Evolutionary conservation across 352 stramenopile species (phyloP).

Genomic region (Phytophthora podocarpi): DNA sequence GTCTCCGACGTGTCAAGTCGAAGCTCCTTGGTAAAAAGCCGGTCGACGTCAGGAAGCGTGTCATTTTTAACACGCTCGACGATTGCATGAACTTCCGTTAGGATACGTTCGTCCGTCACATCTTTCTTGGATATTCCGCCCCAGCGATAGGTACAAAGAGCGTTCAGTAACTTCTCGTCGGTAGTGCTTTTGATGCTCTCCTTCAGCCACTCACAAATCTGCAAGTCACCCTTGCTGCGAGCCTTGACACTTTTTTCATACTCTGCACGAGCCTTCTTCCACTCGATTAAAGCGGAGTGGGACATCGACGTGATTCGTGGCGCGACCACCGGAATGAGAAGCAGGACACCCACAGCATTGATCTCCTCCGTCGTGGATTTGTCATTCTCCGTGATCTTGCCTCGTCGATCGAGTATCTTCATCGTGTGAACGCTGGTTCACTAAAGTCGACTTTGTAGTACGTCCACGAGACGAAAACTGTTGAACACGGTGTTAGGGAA

Average conservation of each 20-base stretch:
- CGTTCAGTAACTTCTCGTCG: slow-evolving; percentile 1
- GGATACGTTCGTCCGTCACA: slow-evolving; percentile 2
- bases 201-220: not conserved
- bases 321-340: slow-evolving; percentile 17
- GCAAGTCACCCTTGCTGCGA: slow-evolving; percentile 5
- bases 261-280: slow-evolving; percentile 1
- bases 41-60: slow-evolving; percentile 3
- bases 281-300: slow-evolving; percentile 5
- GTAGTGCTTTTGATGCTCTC: slow-evolving; percentile 8
- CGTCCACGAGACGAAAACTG: slow-evolving; percentile 16
- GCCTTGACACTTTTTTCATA: slow-evolving; percentile 14
- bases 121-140: not conserved
- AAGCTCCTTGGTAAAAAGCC: not conserved
- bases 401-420: slow-evolving; percentile 6
- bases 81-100: slow-evolving; percentile 1
- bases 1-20: slow-evolving; percentile 1
- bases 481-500: slow-evolving; percentile 16
- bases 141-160: slow-evolving; percentile 7
- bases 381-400: not conserved
- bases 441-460: slow-evolving; percentile 31
- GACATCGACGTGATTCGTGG: slow-evolving; percentile 5
- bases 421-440: slow-evolving; percentile 18
- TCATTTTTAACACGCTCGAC: slow-evolving; percentile 6
- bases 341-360: not conserved
- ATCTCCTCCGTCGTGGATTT: not conserved